Percentiles rank a stretch among this genome's conserved stretches.
Conservation (phyloP, 371 early-diverging fungal species). For the Apophysomyces variabilis region DNA sequence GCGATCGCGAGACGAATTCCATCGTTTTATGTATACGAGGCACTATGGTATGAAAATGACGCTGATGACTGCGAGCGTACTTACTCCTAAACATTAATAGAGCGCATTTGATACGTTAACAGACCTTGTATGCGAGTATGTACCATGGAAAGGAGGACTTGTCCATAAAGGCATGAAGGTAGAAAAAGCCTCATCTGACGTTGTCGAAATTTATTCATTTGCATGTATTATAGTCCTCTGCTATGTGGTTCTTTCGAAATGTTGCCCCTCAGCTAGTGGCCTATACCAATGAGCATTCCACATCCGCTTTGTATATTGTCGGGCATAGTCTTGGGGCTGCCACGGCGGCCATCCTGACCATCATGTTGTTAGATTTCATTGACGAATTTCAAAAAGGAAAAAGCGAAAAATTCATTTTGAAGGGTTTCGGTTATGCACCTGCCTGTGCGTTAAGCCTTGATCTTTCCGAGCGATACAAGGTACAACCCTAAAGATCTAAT, state of each 20-base stretch:
- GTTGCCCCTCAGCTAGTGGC: constrained; percentile 73
- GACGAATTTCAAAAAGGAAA: constrained; percentile 56
- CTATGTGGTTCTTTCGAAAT: constrained; percentile 77
- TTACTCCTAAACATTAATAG: constrained; percentile 26
- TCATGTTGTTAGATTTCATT: constrained; percentile 72
- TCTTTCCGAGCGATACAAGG: constrained; percentile 49
- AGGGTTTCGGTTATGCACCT: constrained; percentile 54
- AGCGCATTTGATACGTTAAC: constrained; percentile 85
- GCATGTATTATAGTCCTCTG: constrained; percentile 50
- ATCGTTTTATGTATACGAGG: constrained; percentile 83
- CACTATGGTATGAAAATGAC: constrained; percentile 66
- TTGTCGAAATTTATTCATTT: too few relatives aligned
- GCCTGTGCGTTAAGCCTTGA: constrained; percentile 51
- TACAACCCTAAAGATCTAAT: background rate
- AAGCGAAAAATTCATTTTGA: constrained; percentile 33
- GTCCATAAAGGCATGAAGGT: constrained; percentile 83
- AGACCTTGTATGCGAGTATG: constrained; percentile 86
- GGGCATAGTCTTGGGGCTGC: constrained; percentile 88
- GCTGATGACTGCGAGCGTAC: background rate
- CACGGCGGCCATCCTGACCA: constrained; percentile 78
- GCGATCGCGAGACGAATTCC: constrained; percentile 70
- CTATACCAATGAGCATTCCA: constrained; percentile 65
- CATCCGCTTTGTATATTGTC: constrained; percentile 67
- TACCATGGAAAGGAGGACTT: constrained; percentile 85
- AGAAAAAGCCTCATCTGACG: background rate